A percentile compares a stretch with the other conserved stretches of the same genome.
Evolutionary conservation across 2,329 filamentous ascomycete genomes (phyloP).

Genomic region (Hypoxylon sp.): DNA sequence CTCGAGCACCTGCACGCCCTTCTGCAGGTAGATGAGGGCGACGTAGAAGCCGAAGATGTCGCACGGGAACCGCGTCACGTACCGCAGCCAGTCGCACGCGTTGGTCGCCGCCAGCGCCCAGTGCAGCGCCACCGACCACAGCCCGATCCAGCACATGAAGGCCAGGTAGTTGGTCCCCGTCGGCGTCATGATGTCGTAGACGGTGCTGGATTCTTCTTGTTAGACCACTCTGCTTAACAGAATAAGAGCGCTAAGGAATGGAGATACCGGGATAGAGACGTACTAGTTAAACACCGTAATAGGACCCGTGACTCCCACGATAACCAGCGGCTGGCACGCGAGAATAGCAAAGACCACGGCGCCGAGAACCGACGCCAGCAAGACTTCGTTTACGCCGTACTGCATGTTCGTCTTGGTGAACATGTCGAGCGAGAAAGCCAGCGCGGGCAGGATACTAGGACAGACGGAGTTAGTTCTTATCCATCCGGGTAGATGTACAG

Average conservation of each 20-base stretch:
- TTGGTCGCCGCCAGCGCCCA: constrained; percentile 86
- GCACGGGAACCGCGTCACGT: constrained; percentile 90
- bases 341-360: constrained; percentile 81
- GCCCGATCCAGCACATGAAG: constrained; percentile 92
- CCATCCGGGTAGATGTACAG: no score
- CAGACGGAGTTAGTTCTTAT: constrained; percentile 6
- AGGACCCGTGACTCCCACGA: constrained; percentile 89
- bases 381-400: constrained; percentile 89
- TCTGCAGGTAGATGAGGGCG: constrained; percentile 89
- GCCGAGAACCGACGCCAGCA: constrained; percentile 85
- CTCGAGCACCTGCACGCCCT: constrained; percentile 85
- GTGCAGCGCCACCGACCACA: constrained; percentile 88
- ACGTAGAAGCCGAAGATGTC: constrained; percentile 96
- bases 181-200: constrained; percentile 85
- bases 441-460: constrained; percentile 79
- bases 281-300: constrained; percentile 94
- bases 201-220: constrained; percentile 62
- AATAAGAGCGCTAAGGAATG: no score
- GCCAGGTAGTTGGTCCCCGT: constrained; percentile 82
- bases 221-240: no score
- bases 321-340: constrained; percentile 85
- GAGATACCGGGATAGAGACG: constrained; percentile 35
- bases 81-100: constrained; percentile 85
- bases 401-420: constrained; percentile 85
- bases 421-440: constrained; percentile 93